These are phyloP conservation scores for Alternaria burnsii DNA, from an alignment of 2,329 filamentous ascomycete species.

Conservation along the genomic window DNA sequence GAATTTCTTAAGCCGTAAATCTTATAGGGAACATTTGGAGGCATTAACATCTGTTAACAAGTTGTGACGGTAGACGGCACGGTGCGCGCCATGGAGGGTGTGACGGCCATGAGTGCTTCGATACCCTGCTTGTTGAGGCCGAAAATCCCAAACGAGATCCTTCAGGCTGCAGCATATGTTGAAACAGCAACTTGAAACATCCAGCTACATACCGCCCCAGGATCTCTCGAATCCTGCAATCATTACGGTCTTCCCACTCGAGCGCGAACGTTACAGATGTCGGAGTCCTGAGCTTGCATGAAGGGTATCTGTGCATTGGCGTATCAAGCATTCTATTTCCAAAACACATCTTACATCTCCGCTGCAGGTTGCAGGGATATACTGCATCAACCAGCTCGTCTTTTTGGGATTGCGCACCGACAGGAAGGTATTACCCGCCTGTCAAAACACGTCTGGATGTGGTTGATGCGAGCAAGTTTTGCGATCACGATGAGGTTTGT, in stretches of 20 bases:
- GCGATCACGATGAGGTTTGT: too few relatives aligned
- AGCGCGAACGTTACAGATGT: not conserved
- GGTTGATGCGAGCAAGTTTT: too few relatives aligned
- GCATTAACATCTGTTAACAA: not conserved
- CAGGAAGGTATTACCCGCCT: too few relatives aligned
- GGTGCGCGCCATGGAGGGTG: not conserved
- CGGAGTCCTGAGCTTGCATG: not conserved
- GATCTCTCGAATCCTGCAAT: not conserved
- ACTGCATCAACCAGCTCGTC: too few relatives aligned
- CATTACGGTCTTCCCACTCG: constrained; percentile 6
- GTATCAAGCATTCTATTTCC: not conserved
- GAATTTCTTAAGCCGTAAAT: not conserved
- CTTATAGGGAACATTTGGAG: not conserved
- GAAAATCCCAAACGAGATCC: constrained; percentile 6
- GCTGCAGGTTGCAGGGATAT: not conserved
- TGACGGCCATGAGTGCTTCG: not conserved
- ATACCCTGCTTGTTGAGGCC: constrained; percentile 2
- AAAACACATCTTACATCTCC: not conserved
- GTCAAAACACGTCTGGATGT: too few relatives aligned
- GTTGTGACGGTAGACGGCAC: not conserved
- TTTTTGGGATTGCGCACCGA: too few relatives aligned
- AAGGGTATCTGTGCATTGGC: not conserved
- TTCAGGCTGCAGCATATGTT: constrained; percentile 5
- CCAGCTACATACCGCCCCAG: not conserved
- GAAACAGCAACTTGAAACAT: not conserved